A percentile compares a stretch with the other conserved stretches of the same genome.
Evolutionary conservation across 768 basidiomycete species (phyloP).

Genomic region (Mycena amicta): DNA sequence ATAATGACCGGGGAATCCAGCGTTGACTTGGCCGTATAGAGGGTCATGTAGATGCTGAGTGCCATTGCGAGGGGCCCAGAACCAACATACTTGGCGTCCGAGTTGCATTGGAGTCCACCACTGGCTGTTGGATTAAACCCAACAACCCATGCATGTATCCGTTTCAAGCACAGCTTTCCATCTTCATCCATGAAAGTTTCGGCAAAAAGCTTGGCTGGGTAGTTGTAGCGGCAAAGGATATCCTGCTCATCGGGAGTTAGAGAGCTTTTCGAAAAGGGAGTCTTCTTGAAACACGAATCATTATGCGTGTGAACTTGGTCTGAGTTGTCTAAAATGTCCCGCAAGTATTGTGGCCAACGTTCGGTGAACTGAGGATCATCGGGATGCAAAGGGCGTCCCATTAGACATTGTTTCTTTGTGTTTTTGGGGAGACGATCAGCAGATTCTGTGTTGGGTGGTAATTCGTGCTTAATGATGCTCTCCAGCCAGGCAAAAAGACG

Average conservation of each 20-base stretch:
- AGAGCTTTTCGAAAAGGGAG: neutral
- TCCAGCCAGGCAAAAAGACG: conserved; percentile 3
- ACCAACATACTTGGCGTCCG: conserved; percentile 18
- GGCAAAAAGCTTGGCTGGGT: neutral
- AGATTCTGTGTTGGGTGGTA: conserved; percentile 3
- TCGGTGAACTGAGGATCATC: neutral
- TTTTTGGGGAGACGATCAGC: neutral
- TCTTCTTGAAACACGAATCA: conserved; percentile 15
- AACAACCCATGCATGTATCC: conserved; percentile 3
- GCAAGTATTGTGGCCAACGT: conserved; percentile 4
- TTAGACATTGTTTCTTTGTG: neutral
- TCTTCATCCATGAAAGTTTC: conserved; percentile 17
- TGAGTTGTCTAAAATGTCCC: neutral
- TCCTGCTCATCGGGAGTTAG: conserved; percentile 9
- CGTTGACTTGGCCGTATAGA: conserved; percentile 11
- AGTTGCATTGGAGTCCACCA: conserved; percentile 17
- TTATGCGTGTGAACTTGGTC: conserved; percentile 4
- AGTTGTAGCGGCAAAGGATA: conserved; percentile 15
- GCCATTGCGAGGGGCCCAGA: conserved; percentile 13
- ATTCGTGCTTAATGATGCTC: conserved; percentile 4
- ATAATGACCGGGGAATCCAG: conserved; percentile 15
- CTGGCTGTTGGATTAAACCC: conserved; percentile 10
- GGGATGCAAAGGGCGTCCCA: conserved; percentile 13
- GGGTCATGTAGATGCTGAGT: conserved; percentile 7
- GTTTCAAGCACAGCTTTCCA: conserved; percentile 15